Evolutionary conservation across 805 yeast species (phyloP).

Genomic region (Metschnikowia anglica): DNA sequence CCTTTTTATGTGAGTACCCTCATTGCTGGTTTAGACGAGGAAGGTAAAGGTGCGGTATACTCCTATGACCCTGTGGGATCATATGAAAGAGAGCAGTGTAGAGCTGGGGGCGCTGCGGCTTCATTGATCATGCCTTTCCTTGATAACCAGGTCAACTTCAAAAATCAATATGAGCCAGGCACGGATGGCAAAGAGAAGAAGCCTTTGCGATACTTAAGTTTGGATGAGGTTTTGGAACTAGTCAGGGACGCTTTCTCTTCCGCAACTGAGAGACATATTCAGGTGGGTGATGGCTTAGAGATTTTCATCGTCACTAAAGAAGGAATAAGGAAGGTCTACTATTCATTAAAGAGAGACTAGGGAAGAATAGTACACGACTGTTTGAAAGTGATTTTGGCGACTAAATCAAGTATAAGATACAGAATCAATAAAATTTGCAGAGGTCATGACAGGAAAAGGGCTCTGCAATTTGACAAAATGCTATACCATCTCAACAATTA

Average conservation of each 20-base stretch:
- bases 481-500: too few relatives aligned
- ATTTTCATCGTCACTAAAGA: constrained; percentile 89
- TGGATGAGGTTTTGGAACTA: constrained; percentile 83
- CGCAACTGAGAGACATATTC: constrained; percentile 97
- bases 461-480: not conserved
- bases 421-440: not conserved
- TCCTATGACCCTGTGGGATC: constrained; percentile 98
- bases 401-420: not conserved
- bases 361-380: not conserved
- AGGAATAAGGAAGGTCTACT: constrained; percentile 81
- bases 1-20: constrained; percentile 96
- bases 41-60: constrained; percentile 92
- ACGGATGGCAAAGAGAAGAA: constrained; percentile 65
- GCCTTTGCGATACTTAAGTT: constrained; percentile 58
- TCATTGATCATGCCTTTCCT: constrained; percentile 94
- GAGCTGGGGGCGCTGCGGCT: constrained; percentile 98
- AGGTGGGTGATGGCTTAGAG: constrained; percentile 96
- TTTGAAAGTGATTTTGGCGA: not conserved
- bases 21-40: constrained; percentile 87
- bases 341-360: constrained; percentile 84
- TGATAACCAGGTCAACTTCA: constrained; percentile 95
- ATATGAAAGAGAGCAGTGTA: constrained; percentile 93
- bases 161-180: constrained; percentile 85
- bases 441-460: not conserved
- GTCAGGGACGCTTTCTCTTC: constrained; percentile 94